phyloP scores from a whole-genome alignment of 495 filamentous ascomycete genomes.

The Zalerion maritima region DNA sequence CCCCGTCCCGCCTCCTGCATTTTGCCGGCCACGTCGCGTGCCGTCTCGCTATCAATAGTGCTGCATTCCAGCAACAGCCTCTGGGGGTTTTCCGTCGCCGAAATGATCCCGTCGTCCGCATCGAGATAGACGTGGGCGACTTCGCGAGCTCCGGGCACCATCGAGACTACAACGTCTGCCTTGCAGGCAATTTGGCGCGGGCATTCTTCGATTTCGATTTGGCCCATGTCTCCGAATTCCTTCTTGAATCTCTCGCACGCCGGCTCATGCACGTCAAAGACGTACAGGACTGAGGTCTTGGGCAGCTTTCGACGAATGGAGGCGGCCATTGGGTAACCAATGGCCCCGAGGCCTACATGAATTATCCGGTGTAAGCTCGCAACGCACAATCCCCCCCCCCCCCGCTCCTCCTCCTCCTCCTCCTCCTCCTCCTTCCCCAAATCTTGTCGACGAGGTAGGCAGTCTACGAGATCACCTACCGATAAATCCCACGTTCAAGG shows the following conservation, averaged over 20 bases:
- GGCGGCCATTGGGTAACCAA: slow-evolving; percentile 29
- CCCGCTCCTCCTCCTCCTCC: too few relatives aligned
- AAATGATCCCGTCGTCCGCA: slow-evolving; percentile 22
- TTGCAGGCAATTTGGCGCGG: too few relatives aligned
- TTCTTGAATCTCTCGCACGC: too few relatives aligned
- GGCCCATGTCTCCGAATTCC: too few relatives aligned
- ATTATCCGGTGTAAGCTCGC: too few relatives aligned
- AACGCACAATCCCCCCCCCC: too few relatives aligned
- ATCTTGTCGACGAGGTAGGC: too few relatives aligned
- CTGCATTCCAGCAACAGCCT: slow-evolving; percentile 30
- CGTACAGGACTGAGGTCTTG: slow-evolving; percentile 16
- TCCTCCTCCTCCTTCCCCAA: too few relatives aligned
- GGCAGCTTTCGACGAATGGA: slow-evolving; percentile 25
- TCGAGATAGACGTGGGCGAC: slow-evolving; percentile 25
- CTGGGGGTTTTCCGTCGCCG: slow-evolving; percentile 7
- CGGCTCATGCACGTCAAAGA: slow-evolving; percentile 28
- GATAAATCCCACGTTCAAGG: too few relatives aligned
- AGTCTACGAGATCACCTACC: too few relatives aligned
- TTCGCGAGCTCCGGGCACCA: slow-evolving; percentile 23
- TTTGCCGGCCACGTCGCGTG: slow-evolving; percentile 12
- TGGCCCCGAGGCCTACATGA: slow-evolving; percentile 1
- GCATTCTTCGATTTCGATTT: too few relatives aligned
- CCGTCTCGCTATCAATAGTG: slow-evolving; percentile 28
- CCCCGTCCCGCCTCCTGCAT: slow-evolving; percentile 11
- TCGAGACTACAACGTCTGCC: slow-evolving; percentile 26